Evolutionary conservation across 2,329 filamentous ascomycete species (phyloP), one percentile per base, ranked within the genome.

Genomic region (Penicillium sumatraense): DNA sequence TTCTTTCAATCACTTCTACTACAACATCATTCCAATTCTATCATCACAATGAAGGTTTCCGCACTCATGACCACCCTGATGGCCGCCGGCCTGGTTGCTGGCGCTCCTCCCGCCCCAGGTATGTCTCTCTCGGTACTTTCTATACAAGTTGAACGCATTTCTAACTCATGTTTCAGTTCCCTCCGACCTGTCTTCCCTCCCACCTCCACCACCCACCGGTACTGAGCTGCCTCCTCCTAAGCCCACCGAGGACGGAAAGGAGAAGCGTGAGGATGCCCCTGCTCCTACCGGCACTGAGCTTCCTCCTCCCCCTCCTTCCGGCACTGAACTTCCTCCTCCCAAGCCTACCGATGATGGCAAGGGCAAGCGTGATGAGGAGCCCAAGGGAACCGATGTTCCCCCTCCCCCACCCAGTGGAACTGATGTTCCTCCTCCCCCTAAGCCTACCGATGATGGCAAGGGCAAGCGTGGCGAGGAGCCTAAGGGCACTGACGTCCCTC

Each of bases 41-140:
- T 18, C 21, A 16, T 31, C 51, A 49, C 8, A 11, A 54, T 54
- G 52, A 54, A 51, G 40, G 24, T 54, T 47, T 54, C 52, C 18
- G 29, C 40, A n/a, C 20, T 54, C 16, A 24, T 54, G 18, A 49
- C 46, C 18, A 50, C 52, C 7, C 40, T 54, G 47, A 54, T 54
- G 52, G 52, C 47, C 40, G 52, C 52, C 29, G 47, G 52, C 31
- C 52, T 54, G 5, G 52, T 51, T 24, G 52, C 52, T 13, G 52
- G 36, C 26, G 52, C 52, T 45, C 52, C 52, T 42, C 52, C 47
- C 13, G 47, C 46, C 20, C 46, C 48, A 8, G 29, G 52, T 52
- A 52, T 23, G 23, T 44, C 33, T 21, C 14, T n/a, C 16, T 40
- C 18, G n/a, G n/a, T n/a, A n/a, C n/a, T n/a, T 35, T 33, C 3